Evolutionary conservation across 2,329 filamentous ascomycete genomes (phyloP).

Genomic region (Pyricularia sp.): DNA sequence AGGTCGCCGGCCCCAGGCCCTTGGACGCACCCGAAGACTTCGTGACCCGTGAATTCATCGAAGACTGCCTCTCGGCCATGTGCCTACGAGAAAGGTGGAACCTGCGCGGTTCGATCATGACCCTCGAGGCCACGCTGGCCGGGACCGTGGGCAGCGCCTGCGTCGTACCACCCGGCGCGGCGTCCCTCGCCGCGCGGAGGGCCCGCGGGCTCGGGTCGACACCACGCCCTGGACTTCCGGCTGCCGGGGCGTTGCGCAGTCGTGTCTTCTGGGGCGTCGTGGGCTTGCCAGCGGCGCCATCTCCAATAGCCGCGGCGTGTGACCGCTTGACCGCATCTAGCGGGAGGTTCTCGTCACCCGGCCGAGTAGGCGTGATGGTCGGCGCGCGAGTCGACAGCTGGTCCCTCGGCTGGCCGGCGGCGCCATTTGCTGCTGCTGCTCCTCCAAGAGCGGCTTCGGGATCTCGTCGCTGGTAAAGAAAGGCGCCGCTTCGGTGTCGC

Average conservation of each 20-base stretch:
- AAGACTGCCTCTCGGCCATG: constrained; percentile 8
- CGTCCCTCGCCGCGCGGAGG: not conserved
- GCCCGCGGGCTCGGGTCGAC: not conserved
- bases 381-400: constrained; percentile 20
- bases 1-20: constrained; percentile 34
- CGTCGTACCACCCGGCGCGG: not conserved
- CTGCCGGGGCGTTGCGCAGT: not conserved
- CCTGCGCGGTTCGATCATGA: constrained; percentile 30
- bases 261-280: constrained; percentile 1
- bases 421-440: constrained; percentile 11
- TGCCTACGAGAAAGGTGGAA: constrained; percentile 46
- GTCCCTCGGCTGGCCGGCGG: constrained; percentile 9
- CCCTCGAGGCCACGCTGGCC: not conserved
- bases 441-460: constrained; percentile 20
- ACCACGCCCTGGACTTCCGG: not conserved
- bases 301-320: constrained; percentile 8
- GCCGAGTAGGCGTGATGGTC: constrained; percentile 37
- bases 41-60: constrained; percentile 18
- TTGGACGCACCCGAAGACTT: constrained; percentile 11
- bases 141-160: constrained; percentile 2
- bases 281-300: constrained; percentile 9
- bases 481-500: constrained; percentile 40
- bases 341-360: constrained; percentile 23
- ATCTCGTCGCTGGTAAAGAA: constrained; percentile 46
- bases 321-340: constrained; percentile 10